These are phyloP conservation scores for Stipa capillata DNA, from an alignment of 176 grass and related monocot species.

Conservation along the genomic window DNA sequence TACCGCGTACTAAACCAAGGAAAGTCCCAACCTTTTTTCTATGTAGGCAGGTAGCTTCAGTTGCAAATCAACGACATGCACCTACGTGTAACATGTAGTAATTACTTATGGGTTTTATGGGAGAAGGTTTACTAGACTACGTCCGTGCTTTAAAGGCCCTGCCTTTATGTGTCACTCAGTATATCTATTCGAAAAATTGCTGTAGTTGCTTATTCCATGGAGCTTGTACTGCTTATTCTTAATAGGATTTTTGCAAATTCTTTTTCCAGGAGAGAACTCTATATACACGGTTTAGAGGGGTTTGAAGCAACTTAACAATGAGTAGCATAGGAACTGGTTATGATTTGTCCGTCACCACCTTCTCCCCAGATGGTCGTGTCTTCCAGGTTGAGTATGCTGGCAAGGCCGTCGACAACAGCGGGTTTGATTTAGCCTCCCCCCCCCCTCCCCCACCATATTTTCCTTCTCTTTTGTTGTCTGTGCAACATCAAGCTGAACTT, in stretches of 20 bases:
- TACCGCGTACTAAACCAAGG: not conserved
- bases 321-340: slow-evolving; percentile 87
- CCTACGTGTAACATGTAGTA: not conserved
- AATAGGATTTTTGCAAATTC: not conserved
- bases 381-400: slow-evolving; percentile 91
- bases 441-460: not conserved
- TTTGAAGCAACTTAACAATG: slow-evolving; percentile 32
- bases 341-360: slow-evolving; percentile 78
- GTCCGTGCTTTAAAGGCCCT: not conserved
- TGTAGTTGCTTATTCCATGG: not conserved
- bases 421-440: slow-evolving; percentile 36
- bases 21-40: not conserved
- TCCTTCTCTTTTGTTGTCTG: not conserved
- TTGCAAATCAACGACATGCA: not conserved
- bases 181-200: not conserved
- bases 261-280: slow-evolving; percentile 2
- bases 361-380: slow-evolving; percentile 69
- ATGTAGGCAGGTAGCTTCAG: not conserved
- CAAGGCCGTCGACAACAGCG: slow-evolving; percentile 79
- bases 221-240: not conserved
- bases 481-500: not conserved
- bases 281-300: not conserved
- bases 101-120: not conserved
- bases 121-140: not conserved
- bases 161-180: not conserved